Percentiles rank a stretch among this genome's conserved stretches.
phyloP scores from a whole-genome alignment of 2,329 filamentous ascomycete species.

The Sporothrix inflata region DNA sequence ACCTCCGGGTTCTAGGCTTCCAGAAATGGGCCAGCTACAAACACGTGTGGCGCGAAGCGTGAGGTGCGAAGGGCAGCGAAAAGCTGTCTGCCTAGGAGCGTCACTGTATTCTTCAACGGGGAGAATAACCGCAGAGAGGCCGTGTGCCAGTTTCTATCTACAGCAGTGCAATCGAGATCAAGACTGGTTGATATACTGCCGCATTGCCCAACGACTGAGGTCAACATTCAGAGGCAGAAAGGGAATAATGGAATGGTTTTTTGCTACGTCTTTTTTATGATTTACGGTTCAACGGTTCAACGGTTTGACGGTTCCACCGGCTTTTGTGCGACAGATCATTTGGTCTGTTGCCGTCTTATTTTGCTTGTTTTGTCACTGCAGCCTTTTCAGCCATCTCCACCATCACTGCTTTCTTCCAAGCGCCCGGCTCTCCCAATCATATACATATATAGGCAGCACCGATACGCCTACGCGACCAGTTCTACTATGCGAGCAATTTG shows the following conservation, averaged over 20 bases:
- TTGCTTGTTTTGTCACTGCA: neutral
- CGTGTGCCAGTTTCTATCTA: neutral
- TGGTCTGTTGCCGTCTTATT: neutral
- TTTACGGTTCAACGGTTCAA: neutral
- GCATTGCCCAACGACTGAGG: neutral
- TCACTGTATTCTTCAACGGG: neutral
- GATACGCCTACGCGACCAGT: neutral
- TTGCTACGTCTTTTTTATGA: neutral
- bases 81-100: neutral
- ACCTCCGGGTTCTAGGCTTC: neutral
- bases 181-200: neutral
- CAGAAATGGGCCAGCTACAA: constrained; percentile 62
- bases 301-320: neutral
- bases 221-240: neutral
- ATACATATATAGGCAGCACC: neutral
- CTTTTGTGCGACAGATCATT: neutral
- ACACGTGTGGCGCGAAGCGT: constrained; percentile 55
- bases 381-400: neutral
- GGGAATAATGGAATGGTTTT: constrained; percentile 5
- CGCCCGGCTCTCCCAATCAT: neutral
- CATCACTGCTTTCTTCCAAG: neutral
- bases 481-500: constrained; percentile 10
- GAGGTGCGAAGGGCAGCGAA: neutral
- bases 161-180: neutral
- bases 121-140: neutral